These are phyloP conservation scores for Erysimum cheiri DNA, from an alignment of 441 rosid genomes.

Conservation along the genomic window DNA sequence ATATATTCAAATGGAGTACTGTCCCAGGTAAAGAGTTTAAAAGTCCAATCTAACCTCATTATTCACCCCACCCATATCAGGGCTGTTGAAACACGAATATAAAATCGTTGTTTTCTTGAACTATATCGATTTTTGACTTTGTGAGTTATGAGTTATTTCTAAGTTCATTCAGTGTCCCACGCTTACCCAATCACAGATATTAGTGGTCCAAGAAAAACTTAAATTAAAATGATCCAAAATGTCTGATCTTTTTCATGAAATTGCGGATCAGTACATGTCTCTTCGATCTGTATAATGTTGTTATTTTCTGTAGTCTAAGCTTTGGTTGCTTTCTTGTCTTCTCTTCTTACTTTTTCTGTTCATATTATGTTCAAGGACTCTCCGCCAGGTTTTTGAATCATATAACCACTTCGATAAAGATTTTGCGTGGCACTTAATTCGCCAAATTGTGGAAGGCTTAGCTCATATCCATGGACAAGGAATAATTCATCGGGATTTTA, in stretches of 20 bases:
- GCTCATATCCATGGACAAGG: slow-evolving; percentile 97
- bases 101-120: slow-evolving; percentile 5
- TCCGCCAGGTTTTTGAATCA: slow-evolving; percentile 87
- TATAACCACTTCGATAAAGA: slow-evolving; percentile 85
- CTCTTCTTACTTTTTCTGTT: slow-evolving; percentile 34
- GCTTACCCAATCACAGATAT: slow-evolving; percentile 2
- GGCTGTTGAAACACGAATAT: neutral
- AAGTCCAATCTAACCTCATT: slow-evolving; percentile 15
- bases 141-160: slow-evolving; percentile 15
- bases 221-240: slow-evolving; percentile 15
- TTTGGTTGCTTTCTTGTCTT: slow-evolving; percentile 17
- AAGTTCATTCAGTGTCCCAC: slow-evolving; percentile 5
- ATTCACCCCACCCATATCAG: neutral
- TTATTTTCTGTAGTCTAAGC: slow-evolving; percentile 20
- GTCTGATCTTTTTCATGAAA: neutral
- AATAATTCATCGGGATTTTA: slow-evolving; percentile 96
- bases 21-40: slow-evolving; percentile 76
- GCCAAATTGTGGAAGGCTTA: slow-evolving; percentile 98
- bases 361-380: slow-evolving; percentile 65
- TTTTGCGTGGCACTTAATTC: slow-evolving; percentile 83
- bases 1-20: slow-evolving; percentile 97
- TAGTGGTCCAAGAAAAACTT: slow-evolving; percentile 12
- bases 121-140: neutral
- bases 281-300: neutral
- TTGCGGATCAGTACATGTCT: slow-evolving; percentile 2